These are phyloP conservation scores for Baorangia bicolor DNA, from an alignment of 768 basidiomycete genomes.

Conservation along the genomic window DNA sequence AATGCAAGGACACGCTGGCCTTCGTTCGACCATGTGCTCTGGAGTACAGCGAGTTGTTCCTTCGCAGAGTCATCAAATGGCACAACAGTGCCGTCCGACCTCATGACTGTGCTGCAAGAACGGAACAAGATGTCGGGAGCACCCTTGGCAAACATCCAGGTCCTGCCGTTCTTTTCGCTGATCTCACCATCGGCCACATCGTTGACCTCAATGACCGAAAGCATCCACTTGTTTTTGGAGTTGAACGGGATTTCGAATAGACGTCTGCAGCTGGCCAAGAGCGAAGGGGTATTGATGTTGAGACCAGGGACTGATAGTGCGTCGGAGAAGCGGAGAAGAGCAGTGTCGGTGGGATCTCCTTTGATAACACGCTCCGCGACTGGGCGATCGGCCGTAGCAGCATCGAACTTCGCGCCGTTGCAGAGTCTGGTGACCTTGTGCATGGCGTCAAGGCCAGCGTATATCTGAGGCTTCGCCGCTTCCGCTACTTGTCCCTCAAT, in stretches of 20 bases:
- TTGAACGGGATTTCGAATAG: constrained; percentile 44
- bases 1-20: constrained; percentile 57
- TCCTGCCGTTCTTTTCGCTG: constrained; percentile 6
- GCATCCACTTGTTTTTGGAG: constrained; percentile 60
- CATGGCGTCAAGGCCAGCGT: constrained; percentile 29
- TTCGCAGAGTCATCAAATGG: constrained; percentile 28
- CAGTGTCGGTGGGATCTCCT: constrained; percentile 54
- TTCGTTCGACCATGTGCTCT: constrained; percentile 44
- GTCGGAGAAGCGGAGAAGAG: constrained; percentile 50
- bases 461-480: constrained; percentile 8
- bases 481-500: constrained; percentile 15
- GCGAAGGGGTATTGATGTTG: constrained; percentile 21
- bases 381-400: constrained; percentile 22
- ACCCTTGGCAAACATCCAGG: constrained; percentile 52
- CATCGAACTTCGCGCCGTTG: constrained; percentile 55
- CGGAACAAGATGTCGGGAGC: constrained; percentile 55
- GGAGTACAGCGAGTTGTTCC: constrained; percentile 23
- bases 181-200: constrained; percentile 10
- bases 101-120: constrained; percentile 36
- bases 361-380: constrained; percentile 37
- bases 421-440: constrained; percentile 52
- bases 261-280: constrained; percentile 23
- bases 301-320: constrained; percentile 24
- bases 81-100: constrained; percentile 33
- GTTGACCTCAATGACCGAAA: constrained; percentile 39